Evolutionary conservation across 192 early-diverging fungal genomes (phyloP).

Genomic region (Dispira parvispora): DNA sequence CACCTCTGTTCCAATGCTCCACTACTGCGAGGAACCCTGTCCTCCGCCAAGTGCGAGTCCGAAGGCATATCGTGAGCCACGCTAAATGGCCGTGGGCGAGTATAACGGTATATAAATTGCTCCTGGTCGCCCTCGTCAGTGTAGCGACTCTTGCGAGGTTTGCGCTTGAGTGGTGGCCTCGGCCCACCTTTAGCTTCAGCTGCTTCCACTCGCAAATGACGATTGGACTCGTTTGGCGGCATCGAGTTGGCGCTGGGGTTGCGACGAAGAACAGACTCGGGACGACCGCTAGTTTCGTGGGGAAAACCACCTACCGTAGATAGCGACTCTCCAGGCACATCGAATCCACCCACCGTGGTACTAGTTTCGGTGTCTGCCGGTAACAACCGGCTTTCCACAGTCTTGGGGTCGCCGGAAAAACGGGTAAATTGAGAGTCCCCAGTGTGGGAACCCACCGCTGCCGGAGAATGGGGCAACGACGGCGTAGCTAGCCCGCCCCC

Average conservation of each 20-base stretch:
- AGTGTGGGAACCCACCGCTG: not conserved
- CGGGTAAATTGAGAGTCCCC: not conserved
- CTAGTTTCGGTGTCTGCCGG: too few relatives aligned
- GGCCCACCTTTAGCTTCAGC: not conserved
- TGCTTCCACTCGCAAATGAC: slow-evolving; percentile 6
- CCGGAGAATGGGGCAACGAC: not conserved
- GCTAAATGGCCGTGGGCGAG: slow-evolving; percentile 21
- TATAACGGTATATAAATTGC: slow-evolving; percentile 30
- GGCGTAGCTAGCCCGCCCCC: not conserved
- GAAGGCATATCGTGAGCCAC: not conserved
- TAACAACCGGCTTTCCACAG: not conserved
- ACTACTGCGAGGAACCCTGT: not conserved
- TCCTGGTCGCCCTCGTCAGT: slow-evolving; percentile 20
- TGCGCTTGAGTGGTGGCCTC: not conserved
- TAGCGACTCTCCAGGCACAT: too few relatives aligned
- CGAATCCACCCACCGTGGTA: too few relatives aligned
- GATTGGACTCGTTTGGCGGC: not conserved
- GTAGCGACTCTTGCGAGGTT: slow-evolving; percentile 10
- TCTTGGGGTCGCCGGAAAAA: not conserved
- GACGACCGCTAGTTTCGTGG: not conserved
- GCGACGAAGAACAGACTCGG: not conserved
- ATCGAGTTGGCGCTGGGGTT: slow-evolving; percentile 4
- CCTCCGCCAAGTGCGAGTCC: not conserved
- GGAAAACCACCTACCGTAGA: not conserved
- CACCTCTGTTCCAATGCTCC: not conserved